Conservation (phyloP, 2,329 filamentous ascomycete genomes). For the Trichophyton benhamiae region DNA sequence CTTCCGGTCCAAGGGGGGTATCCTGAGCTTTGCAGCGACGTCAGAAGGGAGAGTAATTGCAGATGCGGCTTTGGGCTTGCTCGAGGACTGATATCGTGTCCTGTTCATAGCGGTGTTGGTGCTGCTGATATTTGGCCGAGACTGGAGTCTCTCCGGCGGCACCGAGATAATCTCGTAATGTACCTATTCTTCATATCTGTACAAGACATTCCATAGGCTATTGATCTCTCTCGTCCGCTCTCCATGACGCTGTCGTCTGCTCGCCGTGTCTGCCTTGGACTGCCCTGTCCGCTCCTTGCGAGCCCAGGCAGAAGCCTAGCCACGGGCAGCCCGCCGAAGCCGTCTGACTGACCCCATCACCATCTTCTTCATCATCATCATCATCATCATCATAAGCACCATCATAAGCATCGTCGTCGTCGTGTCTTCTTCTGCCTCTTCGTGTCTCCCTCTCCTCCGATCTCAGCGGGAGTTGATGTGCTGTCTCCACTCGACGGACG, state of each 20-base stretch:
- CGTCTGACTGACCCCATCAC: not conserved
- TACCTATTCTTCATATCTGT: not conserved
- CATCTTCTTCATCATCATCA: not conserved
- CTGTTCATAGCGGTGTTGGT: not conserved
- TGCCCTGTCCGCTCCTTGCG: no score
- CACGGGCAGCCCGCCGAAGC: not conserved
- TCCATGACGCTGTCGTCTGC: not conserved
- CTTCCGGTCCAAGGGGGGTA: conserved; percentile 5
- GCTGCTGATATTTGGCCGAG: not conserved
- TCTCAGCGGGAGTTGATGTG: not conserved
- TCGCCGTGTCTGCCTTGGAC: not conserved
- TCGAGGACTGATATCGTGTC: not conserved
- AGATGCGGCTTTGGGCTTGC: not conserved
- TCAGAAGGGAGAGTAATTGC: conserved; percentile 2
- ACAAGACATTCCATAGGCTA: not conserved
- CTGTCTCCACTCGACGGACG: not conserved
- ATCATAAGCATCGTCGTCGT: not conserved
- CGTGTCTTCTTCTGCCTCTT: not conserved
- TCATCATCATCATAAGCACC: not conserved
- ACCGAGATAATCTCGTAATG: not conserved
- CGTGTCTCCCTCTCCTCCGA: not conserved
- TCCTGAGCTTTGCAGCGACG: conserved; percentile 5
- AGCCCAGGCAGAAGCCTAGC: not conserved
- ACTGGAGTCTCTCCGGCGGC: not conserved
- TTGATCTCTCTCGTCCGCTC: not conserved